Evolutionary conservation across 2,329 filamentous ascomycete genomes (phyloP).

Genomic region (Lasiodiplodia citricola): DNA sequence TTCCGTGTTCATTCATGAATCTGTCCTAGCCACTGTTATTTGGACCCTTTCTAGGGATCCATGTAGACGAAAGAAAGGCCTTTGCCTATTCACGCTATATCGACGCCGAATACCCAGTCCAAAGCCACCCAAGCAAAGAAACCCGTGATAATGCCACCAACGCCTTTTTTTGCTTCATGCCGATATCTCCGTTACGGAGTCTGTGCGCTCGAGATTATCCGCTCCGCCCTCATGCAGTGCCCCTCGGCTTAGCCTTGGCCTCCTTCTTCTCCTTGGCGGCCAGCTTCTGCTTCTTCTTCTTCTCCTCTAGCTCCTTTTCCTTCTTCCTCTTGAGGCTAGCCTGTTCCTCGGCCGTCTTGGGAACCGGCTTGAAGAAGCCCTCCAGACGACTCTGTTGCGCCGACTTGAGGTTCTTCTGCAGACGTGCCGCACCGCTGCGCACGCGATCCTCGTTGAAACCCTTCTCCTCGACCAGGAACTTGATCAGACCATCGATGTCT

Average conservation of each 20-base stretch:
- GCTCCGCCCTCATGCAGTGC: conserved; percentile 51
- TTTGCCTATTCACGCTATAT: not conserved
- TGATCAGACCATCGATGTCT: conserved; percentile 85
- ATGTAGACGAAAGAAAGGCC: not conserved
- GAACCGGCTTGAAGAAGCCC: conserved; percentile 94
- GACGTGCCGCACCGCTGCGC: conserved; percentile 73
- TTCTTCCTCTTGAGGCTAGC: conserved; percentile 88
- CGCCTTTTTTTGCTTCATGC: conserved; percentile 4
- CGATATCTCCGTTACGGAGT: not conserved
- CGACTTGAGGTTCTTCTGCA: conserved; percentile 90
- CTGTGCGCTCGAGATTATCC: not conserved
- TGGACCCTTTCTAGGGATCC: not conserved
- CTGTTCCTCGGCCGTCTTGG: conserved; percentile 87
- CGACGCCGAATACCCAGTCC: conserved; percentile 5
- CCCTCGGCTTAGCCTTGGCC: conserved; percentile 83
- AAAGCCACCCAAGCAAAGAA: conserved; percentile 2
- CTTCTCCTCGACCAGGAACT: conserved; percentile 91
- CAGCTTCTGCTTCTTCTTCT: conserved; percentile 94
- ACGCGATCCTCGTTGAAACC: conserved; percentile 97
- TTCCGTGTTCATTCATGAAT: not conserved
- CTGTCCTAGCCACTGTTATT: not conserved
- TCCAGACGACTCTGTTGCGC: conserved; percentile 90
- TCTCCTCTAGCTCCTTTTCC: conserved; percentile 87
- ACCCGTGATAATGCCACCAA: not conserved
- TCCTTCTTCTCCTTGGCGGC: conserved; percentile 96